Percentiles rank a stretch among this genome's conserved stretches.
These are phyloP conservation scores for Apophysomyces trapeziformis DNA, from an alignment of 371 early-diverging fungal species.

Conservation along the genomic window DNA sequence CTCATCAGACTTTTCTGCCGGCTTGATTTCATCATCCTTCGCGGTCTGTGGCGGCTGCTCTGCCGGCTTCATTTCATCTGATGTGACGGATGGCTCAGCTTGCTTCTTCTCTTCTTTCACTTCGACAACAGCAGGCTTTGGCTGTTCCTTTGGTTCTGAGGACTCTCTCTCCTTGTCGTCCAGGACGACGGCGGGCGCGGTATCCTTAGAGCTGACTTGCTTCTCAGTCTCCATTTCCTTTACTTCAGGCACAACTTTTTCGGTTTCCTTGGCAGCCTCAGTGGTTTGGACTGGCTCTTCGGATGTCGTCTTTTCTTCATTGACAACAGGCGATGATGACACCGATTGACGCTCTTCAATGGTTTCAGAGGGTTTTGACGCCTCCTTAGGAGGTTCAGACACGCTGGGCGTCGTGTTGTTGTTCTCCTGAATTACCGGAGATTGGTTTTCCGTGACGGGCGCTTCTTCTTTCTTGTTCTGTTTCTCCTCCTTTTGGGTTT, in stretches of 20 bases:
- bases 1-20: neutral
- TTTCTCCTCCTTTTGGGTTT: constrained; percentile 7
- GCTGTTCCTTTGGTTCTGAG: too few species aligned
- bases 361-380: neutral
- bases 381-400: constrained; percentile 8
- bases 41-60: neutral
- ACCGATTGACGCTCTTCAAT: constrained; percentile 2
- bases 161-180: neutral
- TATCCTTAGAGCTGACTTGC: neutral
- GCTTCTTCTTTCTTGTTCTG: neutral
- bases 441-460: constrained; percentile 7
- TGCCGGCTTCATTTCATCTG: neutral
- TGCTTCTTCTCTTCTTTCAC: neutral
- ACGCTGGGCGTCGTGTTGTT: neutral
- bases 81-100: neutral
- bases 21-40: neutral
- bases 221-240: neutral
- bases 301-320: neutral
- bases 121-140: neutral
- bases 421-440: constrained; percentile 9
- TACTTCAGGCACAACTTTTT: neutral
- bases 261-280: neutral
- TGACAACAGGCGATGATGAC: neutral
- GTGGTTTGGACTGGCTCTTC: neutral
- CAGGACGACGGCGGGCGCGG: too few species aligned